phyloP scores from a whole-genome alignment of 176 grass and related monocot species.

The Raddia distichophylla region DNA sequence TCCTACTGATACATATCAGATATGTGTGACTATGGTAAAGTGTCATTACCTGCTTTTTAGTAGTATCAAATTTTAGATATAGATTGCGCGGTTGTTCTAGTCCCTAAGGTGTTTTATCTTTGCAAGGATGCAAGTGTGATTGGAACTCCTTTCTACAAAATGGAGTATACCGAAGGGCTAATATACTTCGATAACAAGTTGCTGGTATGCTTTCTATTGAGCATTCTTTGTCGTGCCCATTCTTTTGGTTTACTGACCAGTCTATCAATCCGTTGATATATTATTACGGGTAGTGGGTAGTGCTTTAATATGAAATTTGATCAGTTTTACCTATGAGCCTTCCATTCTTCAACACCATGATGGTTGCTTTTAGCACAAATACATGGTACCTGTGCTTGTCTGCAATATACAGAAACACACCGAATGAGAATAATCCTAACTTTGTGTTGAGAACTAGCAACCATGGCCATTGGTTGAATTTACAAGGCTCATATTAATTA shows the following conservation, averaged over 20 bases:
- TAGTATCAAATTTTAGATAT: too few relatives aligned
- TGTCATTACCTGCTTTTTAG: too few relatives aligned
- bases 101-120: too few relatives aligned
- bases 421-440: background rate
- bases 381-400: background rate
- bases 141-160: too few relatives aligned
- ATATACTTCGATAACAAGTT: slow-evolving; percentile 56
- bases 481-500: background rate
- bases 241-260: background rate
- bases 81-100: too few relatives aligned
- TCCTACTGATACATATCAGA: too few relatives aligned
- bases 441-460: background rate
- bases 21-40: too few relatives aligned
- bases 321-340: background rate
- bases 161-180: too few relatives aligned
- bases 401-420: background rate
- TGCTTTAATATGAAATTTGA: background rate
- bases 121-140: too few relatives aligned
- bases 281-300: background rate
- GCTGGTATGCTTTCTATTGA: slow-evolving; percentile 41
- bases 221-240: background rate
- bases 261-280: background rate
- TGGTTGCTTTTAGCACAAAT: background rate
- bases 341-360: background rate
- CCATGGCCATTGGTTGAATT: background rate